A percentile compares a stretch with the other conserved stretches of the same genome.
These are phyloP conservation scores for Ascochyta viciae-villosae DNA, from an alignment of 2,329 filamentous ascomycete genomes.

Conservation along the genomic window DNA sequence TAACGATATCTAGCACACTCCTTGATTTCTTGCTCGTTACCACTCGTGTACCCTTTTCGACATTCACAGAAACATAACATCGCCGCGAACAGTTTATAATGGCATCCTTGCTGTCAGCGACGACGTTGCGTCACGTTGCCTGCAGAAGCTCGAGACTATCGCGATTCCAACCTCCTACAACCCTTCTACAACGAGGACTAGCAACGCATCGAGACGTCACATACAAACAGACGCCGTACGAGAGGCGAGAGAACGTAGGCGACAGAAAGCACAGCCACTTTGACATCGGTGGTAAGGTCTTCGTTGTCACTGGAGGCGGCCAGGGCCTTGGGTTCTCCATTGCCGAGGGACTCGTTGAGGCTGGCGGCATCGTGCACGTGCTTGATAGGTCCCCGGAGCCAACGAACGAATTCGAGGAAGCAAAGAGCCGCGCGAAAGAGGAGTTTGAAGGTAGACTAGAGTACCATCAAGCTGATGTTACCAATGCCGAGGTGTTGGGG, in stretches of 20 bases:
- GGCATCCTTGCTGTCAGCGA: not conserved
- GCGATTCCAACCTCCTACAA: conserved; percentile 9
- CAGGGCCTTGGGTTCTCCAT: conserved; percentile 74
- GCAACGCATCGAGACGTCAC: conserved; percentile 19
- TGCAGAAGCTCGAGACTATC: not conserved
- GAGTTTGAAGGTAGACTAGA: conserved; percentile 69
- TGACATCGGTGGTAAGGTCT: conserved; percentile 42
- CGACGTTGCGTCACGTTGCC: not conserved
- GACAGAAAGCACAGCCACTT: conserved; percentile 34
- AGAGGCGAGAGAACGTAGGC: conserved; percentile 26
- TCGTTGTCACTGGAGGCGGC: conserved; percentile 67
- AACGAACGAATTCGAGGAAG: conserved; percentile 65
- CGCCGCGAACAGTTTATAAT: not conserved
- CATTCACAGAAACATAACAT: not conserved
- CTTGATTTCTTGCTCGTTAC: not conserved
- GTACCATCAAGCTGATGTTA: conserved; percentile 81
- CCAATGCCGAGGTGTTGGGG: conserved; percentile 71
- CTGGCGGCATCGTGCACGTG: conserved; percentile 74
- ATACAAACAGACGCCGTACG: conserved; percentile 26
- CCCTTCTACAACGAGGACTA: conserved; percentile 10
- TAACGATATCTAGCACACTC: not conserved
- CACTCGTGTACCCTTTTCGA: not conserved
- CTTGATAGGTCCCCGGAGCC: conserved; percentile 67
- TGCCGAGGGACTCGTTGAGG: conserved; percentile 75
- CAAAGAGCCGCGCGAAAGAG: conserved; percentile 66